Evolutionary conservation across 2,329 filamentous ascomycete species (phyloP).

Genomic region (Amylocarpus encephaloides): DNA sequence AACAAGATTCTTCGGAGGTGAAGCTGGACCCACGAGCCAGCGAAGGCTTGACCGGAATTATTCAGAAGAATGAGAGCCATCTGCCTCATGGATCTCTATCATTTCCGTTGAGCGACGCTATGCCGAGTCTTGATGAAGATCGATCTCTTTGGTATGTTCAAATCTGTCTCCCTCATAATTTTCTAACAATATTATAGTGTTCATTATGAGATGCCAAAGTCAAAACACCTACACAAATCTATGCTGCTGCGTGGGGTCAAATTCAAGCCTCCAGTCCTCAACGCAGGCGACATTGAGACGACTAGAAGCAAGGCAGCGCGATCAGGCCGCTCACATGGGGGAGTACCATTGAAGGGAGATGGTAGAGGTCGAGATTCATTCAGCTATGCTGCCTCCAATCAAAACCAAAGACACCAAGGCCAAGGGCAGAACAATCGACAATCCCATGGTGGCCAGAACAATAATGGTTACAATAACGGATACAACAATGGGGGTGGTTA

Average conservation of each 20-base stretch:
- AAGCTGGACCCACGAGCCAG: slow-evolving; percentile 70
- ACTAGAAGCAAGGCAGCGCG: slow-evolving; percentile 60
- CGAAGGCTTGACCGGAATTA: slow-evolving; percentile 70
- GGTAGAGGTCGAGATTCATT: slow-evolving; percentile 44
- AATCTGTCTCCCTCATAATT: not conserved
- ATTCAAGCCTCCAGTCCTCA: slow-evolving; percentile 64
- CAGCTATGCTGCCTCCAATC: slow-evolving; percentile 42
- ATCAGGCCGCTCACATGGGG: slow-evolving; percentile 64
- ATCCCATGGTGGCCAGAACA: not conserved
- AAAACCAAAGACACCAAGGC: slow-evolving; percentile 13
- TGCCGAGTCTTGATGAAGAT: slow-evolving; percentile 78
- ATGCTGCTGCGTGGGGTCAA: slow-evolving; percentile 85
- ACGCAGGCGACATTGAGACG: slow-evolving; percentile 67
- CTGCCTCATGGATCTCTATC: slow-evolving; percentile 75
- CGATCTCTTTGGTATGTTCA: slow-evolving; percentile 69
- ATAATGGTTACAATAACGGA: slow-evolving; percentile 15
- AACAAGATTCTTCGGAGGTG: slow-evolving; percentile 59
- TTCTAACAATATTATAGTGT: slow-evolving; percentile 51
- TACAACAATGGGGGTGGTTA: not conserved
- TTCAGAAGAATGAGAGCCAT: slow-evolving; percentile 77
- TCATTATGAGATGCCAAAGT: slow-evolving; percentile 74
- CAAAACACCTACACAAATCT: slow-evolving; percentile 74
- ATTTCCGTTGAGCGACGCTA: slow-evolving; percentile 66
- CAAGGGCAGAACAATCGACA: slow-evolving; percentile 16
- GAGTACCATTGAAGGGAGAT: slow-evolving; percentile 51